Conservation (phyloP, 2,329 filamentous ascomycete species). For the Cladosporium sphaerospermum region DNA sequence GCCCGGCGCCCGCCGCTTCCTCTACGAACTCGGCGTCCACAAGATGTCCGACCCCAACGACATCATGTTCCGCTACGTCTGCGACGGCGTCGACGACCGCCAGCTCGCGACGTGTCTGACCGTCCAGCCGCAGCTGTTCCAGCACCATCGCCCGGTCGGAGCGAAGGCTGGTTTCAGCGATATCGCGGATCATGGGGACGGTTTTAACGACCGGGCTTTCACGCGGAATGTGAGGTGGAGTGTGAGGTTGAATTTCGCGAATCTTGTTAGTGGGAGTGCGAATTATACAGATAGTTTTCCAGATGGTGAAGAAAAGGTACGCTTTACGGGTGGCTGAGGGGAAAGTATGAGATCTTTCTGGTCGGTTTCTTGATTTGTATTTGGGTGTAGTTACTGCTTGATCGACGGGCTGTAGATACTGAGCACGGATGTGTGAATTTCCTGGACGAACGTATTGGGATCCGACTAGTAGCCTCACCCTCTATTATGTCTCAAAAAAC, state of each 20-base stretch:
- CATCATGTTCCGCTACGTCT: slow-evolving; percentile 27
- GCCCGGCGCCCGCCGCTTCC: slow-evolving; percentile 37
- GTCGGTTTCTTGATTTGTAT: too few species aligned
- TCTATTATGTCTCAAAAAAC: too few species aligned
- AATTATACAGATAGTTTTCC: slow-evolving; percentile 22
- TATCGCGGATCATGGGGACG: slow-evolving; percentile 32
- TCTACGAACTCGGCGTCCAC: slow-evolving; percentile 41
- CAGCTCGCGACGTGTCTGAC: slow-evolving; percentile 36
- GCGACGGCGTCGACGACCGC: slow-evolving; percentile 25
- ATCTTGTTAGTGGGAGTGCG: slow-evolving; percentile 32
- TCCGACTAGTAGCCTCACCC: too few species aligned
- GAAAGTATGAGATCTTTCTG: too few species aligned
- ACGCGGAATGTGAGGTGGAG: slow-evolving; percentile 38
- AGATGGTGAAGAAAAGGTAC: not conserved
- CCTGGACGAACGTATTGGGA: too few species aligned
- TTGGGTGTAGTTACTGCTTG: too few species aligned
- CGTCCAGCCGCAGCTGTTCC: slow-evolving; percentile 40
- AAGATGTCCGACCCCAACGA: slow-evolving; percentile 35
- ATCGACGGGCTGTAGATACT: too few species aligned
- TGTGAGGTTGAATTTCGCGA: slow-evolving; percentile 37
- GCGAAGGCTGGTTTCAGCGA: slow-evolving; percentile 31
- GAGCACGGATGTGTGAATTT: too few species aligned
- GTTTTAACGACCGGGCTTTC: slow-evolving; percentile 24
- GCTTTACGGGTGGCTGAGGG: not conserved
- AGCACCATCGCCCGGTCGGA: slow-evolving; percentile 41